A percentile compares a stretch with the other conserved stretches of the same genome.
Conservation (phyloP, 179 eudicot species). For the Silene coronaria region DNA sequence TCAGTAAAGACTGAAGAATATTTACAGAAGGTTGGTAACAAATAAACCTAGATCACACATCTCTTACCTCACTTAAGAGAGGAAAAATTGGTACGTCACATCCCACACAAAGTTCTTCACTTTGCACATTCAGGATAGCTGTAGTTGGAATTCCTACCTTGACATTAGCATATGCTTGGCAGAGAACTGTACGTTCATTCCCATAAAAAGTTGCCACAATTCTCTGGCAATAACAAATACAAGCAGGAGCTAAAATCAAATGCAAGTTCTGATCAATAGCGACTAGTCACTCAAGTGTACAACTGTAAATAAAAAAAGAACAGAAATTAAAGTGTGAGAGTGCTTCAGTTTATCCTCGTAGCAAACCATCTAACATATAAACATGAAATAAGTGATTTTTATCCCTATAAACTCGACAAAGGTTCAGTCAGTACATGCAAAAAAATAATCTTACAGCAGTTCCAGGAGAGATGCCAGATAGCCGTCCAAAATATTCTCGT, state of each 20-base stretch:
- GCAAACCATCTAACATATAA: neutral
- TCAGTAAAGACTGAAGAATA: slow-evolving; percentile 7
- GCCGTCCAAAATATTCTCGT: slow-evolving; percentile 51
- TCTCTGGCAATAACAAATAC: slow-evolving; percentile 34
- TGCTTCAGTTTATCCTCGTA: neutral
- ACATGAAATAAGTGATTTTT: slow-evolving; percentile 6
- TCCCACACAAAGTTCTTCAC: slow-evolving; percentile 68
- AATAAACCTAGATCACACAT: slow-evolving; percentile 6
- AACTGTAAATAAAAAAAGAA: neutral
- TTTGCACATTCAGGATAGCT: slow-evolving; percentile 60
- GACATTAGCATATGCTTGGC: slow-evolving; percentile 54
- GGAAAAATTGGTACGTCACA: slow-evolving; percentile 72
- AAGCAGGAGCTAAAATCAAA: slow-evolving; percentile 1
- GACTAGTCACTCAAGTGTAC: neutral
- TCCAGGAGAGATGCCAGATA: slow-evolving; percentile 72
- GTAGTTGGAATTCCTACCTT: slow-evolving; percentile 73
- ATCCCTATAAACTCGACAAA: neutral
- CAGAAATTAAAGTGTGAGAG: neutral
- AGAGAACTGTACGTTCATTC: slow-evolving; percentile 41
- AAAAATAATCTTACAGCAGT: slow-evolving; percentile 49
- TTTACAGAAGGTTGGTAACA: slow-evolving; percentile 5
- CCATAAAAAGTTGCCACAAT: slow-evolving; percentile 61
- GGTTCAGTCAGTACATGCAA: neutral
- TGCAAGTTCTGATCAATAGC: neutral
- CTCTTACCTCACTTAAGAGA: slow-evolving; percentile 52